Evolutionary conservation across 2,329 filamentous ascomycete genomes (phyloP).

Genomic region (Atkinsonella texensis): DNA sequence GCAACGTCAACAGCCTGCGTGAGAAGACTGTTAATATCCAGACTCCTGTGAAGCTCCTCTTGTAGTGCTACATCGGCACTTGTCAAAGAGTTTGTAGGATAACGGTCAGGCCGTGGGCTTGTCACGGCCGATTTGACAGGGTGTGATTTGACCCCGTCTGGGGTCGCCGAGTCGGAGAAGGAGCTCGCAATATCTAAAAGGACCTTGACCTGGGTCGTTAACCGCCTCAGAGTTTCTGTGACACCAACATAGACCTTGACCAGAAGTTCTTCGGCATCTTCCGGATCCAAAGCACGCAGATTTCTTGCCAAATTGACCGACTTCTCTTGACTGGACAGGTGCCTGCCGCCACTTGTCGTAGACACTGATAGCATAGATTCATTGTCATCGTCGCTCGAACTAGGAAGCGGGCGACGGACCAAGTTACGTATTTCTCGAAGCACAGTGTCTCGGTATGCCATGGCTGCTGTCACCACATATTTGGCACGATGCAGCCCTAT

Average conservation of each 20-base stretch:
- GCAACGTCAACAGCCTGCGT: conserved; percentile 72
- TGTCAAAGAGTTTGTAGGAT: conserved; percentile 12
- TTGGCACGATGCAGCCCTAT: conserved; percentile 71
- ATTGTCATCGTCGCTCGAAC: conserved; percentile 86
- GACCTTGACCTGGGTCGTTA: conserved; percentile 87
- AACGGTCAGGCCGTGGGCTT: conserved; percentile 32
- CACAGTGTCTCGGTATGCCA: conserved; percentile 71
- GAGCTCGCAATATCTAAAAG: conserved; percentile 87
- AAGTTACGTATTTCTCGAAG: conserved; percentile 77
- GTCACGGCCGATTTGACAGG: conserved; percentile 38
- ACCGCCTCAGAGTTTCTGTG: conserved; percentile 71
- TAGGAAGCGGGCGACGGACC: conserved; percentile 75
- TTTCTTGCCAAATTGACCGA: conserved; percentile 82
- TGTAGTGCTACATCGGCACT: conserved; percentile 39
- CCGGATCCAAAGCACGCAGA: conserved; percentile 67
- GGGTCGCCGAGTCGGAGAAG: conserved; percentile 33
- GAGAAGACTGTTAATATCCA: conserved; percentile 67
- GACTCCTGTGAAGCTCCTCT: conserved; percentile 62
- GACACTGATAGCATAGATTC: conserved; percentile 81
- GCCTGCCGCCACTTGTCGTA: conserved; percentile 56
- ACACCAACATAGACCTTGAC: conserved; percentile 75
- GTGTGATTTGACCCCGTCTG: conserved; percentile 33
- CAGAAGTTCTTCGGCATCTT: conserved; percentile 75
- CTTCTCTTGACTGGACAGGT: conserved; percentile 73
- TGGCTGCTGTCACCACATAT: conserved; percentile 69